Evolutionary conservation across 2,329 filamentous ascomycete genomes (phyloP).

Genomic region (Ramularia endophylla): DNA sequence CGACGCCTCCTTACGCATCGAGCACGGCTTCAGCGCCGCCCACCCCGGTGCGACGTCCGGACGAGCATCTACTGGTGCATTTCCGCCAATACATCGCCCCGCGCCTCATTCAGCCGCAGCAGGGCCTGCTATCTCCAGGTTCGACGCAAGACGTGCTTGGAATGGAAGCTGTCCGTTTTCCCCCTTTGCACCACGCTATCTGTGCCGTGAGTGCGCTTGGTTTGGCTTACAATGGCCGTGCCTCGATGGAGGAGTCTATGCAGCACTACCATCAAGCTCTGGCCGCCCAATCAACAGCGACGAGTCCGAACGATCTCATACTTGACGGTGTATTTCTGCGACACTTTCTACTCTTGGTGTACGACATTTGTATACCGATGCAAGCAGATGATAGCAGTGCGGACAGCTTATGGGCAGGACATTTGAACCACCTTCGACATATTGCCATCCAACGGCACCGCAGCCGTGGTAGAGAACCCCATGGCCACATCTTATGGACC

Average conservation of each 20-base stretch:
- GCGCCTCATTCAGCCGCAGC: constrained; percentile 20
- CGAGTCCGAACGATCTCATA: constrained; percentile 46
- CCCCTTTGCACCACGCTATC: constrained; percentile 52
- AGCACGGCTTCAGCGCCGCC: constrained; percentile 8
- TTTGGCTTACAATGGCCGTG: constrained; percentile 41
- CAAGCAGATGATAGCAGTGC: constrained; percentile 29
- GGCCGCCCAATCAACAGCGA: constrained; percentile 36
- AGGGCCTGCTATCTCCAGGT: constrained; percentile 10
- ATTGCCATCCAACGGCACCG: constrained; percentile 46
- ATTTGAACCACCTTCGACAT: constrained; percentile 47
- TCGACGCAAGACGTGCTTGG: constrained; percentile 24
- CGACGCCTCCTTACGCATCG: constrained; percentile 14
- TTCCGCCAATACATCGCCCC: constrained; percentile 26
- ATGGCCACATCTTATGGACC: constrained; percentile 50
- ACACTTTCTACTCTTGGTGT: constrained; percentile 52
- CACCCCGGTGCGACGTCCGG: constrained; percentile 9
- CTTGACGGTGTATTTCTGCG: constrained; percentile 53
- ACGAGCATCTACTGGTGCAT: constrained; percentile 21
- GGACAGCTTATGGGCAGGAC: constrained; percentile 48
- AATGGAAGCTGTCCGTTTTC: constrained; percentile 42
- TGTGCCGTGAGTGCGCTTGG: constrained; percentile 53
- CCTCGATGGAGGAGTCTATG: constrained; percentile 42
- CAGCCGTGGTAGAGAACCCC: constrained; percentile 32
- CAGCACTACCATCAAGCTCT: constrained; percentile 52
- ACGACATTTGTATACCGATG: constrained; percentile 42